These are phyloP conservation scores for Tanacetum coccineum DNA, from an alignment of 129 eudicot species.

Conservation along the genomic window DNA sequence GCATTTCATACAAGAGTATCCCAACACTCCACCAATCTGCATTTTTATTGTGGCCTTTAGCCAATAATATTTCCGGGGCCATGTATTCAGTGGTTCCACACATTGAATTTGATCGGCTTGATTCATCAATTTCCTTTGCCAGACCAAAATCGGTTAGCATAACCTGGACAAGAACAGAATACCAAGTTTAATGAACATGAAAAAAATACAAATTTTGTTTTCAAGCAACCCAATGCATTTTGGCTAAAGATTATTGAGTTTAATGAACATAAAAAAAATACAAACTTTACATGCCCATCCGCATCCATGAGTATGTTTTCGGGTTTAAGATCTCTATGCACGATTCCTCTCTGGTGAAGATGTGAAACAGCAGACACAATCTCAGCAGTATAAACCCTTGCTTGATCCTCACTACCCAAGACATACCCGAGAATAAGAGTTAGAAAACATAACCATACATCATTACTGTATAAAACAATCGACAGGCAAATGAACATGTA, in stretches of 20 bases:
- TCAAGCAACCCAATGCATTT: conserved; percentile 1
- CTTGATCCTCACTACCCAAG: conserved; percentile 92
- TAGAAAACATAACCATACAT: conserved; percentile 24
- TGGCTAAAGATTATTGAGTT: conserved; percentile 9
- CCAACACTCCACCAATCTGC: conserved; percentile 99
- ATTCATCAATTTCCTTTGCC: conserved; percentile 86
- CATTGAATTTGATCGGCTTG: conserved; percentile 89
- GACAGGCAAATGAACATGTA: conserved; percentile 27
- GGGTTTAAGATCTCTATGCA: conserved; percentile 97
- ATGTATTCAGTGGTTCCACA: conserved; percentile 97
- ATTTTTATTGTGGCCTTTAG: conserved; percentile 88
- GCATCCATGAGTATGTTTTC: conserved; percentile 97
- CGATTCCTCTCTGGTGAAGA: conserved; percentile 86
- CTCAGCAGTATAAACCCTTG: conserved; percentile 90
- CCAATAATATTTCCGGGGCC: conserved; percentile 88
- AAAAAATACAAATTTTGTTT: not conserved
- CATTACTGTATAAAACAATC: not conserved
- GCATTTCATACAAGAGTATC: conserved; percentile 88
- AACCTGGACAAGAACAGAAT: conserved; percentile 41
- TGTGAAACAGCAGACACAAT: conserved; percentile 97
- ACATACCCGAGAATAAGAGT: conserved; percentile 36
- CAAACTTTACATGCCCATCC: conserved; percentile 78
- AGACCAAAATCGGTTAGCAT: conserved; percentile 95
- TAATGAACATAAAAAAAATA: conserved; percentile 5
- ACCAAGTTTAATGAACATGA: not conserved